These are phyloP conservation scores for Chlorella ohadii DNA, from an alignment of 139 green algal species.

Conservation along the genomic window DNA sequence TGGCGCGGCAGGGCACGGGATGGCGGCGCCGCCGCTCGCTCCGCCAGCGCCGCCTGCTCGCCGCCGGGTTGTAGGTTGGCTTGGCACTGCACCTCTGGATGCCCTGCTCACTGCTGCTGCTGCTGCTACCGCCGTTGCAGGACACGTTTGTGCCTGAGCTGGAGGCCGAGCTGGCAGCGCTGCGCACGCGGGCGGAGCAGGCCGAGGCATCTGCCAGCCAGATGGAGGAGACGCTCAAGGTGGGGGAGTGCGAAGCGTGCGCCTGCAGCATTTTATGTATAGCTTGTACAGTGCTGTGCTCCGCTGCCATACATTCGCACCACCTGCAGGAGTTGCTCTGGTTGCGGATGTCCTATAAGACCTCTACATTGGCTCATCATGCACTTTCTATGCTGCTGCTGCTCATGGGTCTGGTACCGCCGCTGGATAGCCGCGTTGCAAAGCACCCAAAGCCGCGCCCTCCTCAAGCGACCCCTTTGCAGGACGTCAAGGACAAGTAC, in stretches of 20 bases:
- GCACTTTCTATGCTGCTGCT: no score
- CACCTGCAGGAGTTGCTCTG: no score
- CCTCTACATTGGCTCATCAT: no score
- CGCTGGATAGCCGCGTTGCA: no score
- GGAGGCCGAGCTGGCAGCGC: constrained; percentile 40
- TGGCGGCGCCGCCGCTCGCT: background rate
- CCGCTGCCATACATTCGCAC: no score
- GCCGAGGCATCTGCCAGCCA: constrained; percentile 17
- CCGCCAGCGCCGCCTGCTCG: background rate
- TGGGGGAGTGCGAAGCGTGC: background rate
- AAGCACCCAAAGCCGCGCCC: no score
- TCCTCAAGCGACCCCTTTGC: background rate
- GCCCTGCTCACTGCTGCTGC: no score
- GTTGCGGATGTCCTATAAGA: no score
- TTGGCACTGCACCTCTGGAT: background rate
- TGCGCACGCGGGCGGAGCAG: constrained; percentile 26
- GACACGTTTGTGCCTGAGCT: constrained; percentile 44
- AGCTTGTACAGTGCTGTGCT: no score
- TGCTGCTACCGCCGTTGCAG: background rate
- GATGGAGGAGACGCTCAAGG: constrained; percentile 36
- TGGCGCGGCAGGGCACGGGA: background rate
- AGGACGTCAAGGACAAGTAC: constrained; percentile 71
- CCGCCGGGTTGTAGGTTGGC: background rate
- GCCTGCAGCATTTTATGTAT: no score
- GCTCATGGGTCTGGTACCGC: no score